Conservation (phyloP, 1,284 basidiomycete species). For the Paramarasmius palmivorus region DNA sequence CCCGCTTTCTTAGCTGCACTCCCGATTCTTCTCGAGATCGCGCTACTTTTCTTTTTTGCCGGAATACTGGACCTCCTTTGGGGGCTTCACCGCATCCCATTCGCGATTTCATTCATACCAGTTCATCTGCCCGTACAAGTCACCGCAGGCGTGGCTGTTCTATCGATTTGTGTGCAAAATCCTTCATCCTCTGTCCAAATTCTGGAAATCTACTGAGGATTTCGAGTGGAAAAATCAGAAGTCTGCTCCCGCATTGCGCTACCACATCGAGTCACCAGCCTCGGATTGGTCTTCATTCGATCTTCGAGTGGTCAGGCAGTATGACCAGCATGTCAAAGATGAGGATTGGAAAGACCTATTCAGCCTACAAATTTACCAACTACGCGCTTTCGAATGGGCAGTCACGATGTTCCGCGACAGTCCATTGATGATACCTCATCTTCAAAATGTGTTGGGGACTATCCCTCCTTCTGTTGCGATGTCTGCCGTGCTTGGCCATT, state of each 20-base stretch:
- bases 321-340: too few species aligned
- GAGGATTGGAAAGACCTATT: too few species aligned
- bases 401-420: background rate
- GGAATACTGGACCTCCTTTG: constrained; percentile 6
- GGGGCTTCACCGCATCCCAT: background rate
- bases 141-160: background rate
- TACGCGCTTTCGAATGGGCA: background rate
- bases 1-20: constrained; percentile 1
- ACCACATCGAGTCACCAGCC: too few species aligned
- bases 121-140: constrained; percentile 4
- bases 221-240: too few species aligned
- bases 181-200: background rate
- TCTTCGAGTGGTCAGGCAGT: background rate
- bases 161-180: background rate
- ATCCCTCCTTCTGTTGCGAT: background rate
- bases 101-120: background rate
- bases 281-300: too few species aligned
- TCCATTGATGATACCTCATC: background rate
- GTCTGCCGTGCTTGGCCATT: background rate
- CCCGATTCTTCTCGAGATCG: constrained; percentile 7
- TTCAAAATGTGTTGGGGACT: background rate
- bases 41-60: constrained; percentile 6
- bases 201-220: too few species aligned
- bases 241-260: too few species aligned
- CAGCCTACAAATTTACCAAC: background rate